Evolutionary conservation across 202 grass and related monocot species (phyloP), one percentile per base, ranked within the genome.

Genomic region (Alloteropsis angusta): DNA sequence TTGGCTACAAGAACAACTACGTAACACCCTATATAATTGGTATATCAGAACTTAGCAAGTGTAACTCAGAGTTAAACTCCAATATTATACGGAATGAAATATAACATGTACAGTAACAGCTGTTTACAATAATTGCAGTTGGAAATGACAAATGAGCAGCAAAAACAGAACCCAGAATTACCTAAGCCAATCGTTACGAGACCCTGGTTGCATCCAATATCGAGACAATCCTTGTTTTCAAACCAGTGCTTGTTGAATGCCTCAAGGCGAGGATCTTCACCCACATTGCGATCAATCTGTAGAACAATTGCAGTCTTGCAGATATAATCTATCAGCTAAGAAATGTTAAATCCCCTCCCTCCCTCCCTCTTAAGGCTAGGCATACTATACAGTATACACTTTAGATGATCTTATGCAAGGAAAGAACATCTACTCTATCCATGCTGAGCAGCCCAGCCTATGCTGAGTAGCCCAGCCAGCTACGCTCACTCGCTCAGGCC

Each of bases 181-280:
- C 92, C 96, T 82, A 99, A 71, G 68, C 53, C 80, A 46, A 99
- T 93, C 5, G 90, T 93, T 61, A 99, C 87, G 47, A 96, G 71
- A 36, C 96, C 96, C 79, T 96, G 92, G 46, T 99, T 99, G 84
- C 96, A 99, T 42, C 96, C 96, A 83, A 99, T 91, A 52, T 99
- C 96, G 1, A 99, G 96, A 25, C 96, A 99, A 77, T 99, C 92
- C 85, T 96, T 99, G 53, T 86, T 88, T 83, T 94, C 82, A 67
- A 99, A 96, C 92, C 96, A 99, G 66, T 88, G 88, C 54, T 72
- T 89, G 84, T 87, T 93, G 76, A 99, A 93, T 45, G 83, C 80
- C 35, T 85, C 79, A n/a, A 99, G 79, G 56, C 92, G 86, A 15
- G 96, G 96, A 84, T 99, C 96, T 72, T 99, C 92, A 62, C 82